phyloP scores from a whole-genome alignment of 257 asterid species.

The Primulina huaijiensis region DNA sequence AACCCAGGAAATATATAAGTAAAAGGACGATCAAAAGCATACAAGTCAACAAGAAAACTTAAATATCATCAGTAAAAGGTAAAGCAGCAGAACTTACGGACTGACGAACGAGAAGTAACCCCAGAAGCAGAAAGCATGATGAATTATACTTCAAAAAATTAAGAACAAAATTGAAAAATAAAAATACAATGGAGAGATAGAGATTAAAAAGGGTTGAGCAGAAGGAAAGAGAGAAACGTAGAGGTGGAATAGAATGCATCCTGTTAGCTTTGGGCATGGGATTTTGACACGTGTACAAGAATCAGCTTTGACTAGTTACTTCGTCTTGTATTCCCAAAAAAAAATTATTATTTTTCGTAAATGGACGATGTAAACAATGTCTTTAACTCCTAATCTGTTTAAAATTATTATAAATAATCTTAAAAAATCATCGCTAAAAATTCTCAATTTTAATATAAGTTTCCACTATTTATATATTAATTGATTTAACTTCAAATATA shows the following conservation, averaged over 20 bases:
- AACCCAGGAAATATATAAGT: not conserved
- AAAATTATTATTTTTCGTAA: not conserved
- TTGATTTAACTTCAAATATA: too few species aligned
- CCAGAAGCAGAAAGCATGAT: conserved; percentile 16
- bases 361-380: not conserved
- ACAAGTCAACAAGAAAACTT: conserved; percentile 1
- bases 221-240: conserved; percentile 29
- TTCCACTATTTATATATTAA: too few species aligned
- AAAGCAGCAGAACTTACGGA: conserved; percentile 23
- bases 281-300: conserved; percentile 33
- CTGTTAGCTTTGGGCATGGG: conserved; percentile 19
- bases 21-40: conserved; percentile 14
- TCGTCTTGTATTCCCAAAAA: not conserved
- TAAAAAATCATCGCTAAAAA: too few species aligned
- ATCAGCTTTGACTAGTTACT: conserved; percentile 21
- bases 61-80: conserved; percentile 2
- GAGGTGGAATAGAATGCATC: conserved; percentile 29
- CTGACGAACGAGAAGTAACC: conserved; percentile 10
- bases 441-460: too few species aligned
- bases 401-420: too few species aligned
- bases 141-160: not conserved
- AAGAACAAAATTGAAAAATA: not conserved
- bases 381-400: too few species aligned
- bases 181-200: not conserved
- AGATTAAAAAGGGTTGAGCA: conserved; percentile 25